Evolutionary conservation across 1,284 basidiomycete genomes (phyloP).

Genomic region (Tilletia indica): DNA sequence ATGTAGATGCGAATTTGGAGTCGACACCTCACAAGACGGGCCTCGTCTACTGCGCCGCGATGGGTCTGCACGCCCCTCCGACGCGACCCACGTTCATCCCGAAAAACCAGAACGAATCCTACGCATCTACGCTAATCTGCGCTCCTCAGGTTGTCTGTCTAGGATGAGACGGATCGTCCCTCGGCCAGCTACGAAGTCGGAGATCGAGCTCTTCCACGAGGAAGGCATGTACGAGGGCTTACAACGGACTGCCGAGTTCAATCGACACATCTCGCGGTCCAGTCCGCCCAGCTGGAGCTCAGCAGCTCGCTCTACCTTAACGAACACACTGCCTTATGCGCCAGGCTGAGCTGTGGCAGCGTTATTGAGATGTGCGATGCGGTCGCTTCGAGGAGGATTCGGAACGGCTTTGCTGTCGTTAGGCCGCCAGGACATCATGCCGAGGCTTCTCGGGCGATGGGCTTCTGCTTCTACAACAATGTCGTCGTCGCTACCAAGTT

Average conservation of each 20-base stretch:
- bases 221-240: constrained; percentile 89
- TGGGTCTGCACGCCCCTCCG: constrained; percentile 72
- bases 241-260: constrained; percentile 64
- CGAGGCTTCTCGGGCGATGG: constrained; percentile 95
- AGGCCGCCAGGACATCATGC: constrained; percentile 97
- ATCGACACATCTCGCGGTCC: constrained; percentile 39
- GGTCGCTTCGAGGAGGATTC: constrained; percentile 76
- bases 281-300: constrained; percentile 74
- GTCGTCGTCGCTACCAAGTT: constrained; percentile 78
- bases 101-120: constrained; percentile 84
- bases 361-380: constrained; percentile 86
- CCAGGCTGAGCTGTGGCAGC: constrained; percentile 86
- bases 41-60: constrained; percentile 80
- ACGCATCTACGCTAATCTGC: constrained; percentile 70
- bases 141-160: constrained; percentile 65
- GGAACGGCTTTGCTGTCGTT: constrained; percentile 90
- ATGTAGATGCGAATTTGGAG: not conserved
- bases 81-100: constrained; percentile 67
- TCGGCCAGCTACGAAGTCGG: constrained; percentile 70
- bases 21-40: constrained; percentile 60
- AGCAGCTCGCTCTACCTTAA: constrained; percentile 84
- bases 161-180: constrained; percentile 78
- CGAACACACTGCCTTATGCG: constrained; percentile 77
- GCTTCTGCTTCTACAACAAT: constrained; percentile 99
- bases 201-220: constrained; percentile 84